Evolutionary conservation across 768 basidiomycete species (phyloP).

Genomic region (Clavulina sp.): DNA sequence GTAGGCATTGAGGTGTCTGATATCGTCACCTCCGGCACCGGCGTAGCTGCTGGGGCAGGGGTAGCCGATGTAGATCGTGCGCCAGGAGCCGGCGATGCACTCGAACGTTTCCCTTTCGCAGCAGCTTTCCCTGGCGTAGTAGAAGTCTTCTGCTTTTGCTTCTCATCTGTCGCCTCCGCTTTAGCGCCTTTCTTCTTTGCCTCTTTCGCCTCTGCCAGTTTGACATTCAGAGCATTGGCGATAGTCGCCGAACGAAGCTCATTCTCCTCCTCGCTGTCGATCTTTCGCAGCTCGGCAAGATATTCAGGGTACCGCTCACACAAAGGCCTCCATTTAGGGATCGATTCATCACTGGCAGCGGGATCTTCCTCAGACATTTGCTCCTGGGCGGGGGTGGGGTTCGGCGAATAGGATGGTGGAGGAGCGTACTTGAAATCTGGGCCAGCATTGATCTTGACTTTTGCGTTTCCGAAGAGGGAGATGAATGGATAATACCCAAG

Average conservation of each 20-base stretch:
- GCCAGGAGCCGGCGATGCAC: too few species aligned
- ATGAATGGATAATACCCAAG: slow-evolving; percentile 93
- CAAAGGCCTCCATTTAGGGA: slow-evolving; percentile 55
- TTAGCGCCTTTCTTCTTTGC: background rate
- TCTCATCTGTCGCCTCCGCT: background rate
- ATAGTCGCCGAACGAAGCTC: slow-evolving; percentile 24
- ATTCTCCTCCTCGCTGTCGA: slow-evolving; percentile 63
- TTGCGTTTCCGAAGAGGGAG: slow-evolving; percentile 81
- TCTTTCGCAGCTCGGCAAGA: slow-evolving; percentile 60
- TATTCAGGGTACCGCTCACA: slow-evolving; percentile 75
- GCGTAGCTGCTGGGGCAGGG: too few species aligned
- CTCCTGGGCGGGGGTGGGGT: slow-evolving; percentile 9
- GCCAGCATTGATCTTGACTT: slow-evolving; percentile 72
- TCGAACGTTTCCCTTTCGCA: too few species aligned
- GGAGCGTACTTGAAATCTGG: slow-evolving; percentile 73
- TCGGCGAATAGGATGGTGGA: slow-evolving; percentile 53
- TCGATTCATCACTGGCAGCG: slow-evolving; percentile 15
- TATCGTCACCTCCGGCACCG: too few species aligned
- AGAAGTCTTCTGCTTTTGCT: background rate
- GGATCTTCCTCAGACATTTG: slow-evolving; percentile 17
- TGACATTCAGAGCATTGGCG: background rate
- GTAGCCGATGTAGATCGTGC: too few species aligned
- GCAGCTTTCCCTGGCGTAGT: too few species aligned
- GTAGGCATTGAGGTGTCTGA: too few species aligned
- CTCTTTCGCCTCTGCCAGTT: background rate